Evolutionary conservation across 345 rosid genomes (phyloP).

Genomic region (Eucalyptus cladocalyx): DNA sequence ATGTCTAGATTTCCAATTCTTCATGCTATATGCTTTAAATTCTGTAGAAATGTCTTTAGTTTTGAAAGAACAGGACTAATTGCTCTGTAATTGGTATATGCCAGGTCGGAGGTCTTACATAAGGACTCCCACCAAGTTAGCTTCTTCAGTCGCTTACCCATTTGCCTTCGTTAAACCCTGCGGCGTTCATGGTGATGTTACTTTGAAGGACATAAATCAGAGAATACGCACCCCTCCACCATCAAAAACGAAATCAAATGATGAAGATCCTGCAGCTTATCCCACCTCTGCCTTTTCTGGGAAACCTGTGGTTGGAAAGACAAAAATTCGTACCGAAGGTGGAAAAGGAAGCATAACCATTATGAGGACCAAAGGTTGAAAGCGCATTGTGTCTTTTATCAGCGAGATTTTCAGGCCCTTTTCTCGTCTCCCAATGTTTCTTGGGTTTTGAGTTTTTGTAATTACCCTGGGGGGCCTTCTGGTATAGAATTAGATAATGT

Average conservation of each 20-base stretch:
- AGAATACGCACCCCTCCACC: slow-evolving; percentile 62
- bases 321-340: slow-evolving; percentile 94
- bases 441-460: neutral
- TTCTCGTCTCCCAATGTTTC: slow-evolving; percentile 1
- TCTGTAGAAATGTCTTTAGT: neutral
- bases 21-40: neutral
- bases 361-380: slow-evolving; percentile 86
- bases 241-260: slow-evolving; percentile 32
- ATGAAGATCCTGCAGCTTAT: slow-evolving; percentile 39
- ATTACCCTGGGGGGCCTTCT: neutral
- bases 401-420: neutral
- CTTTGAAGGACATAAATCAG: slow-evolving; percentile 95
- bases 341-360: slow-evolving; percentile 99
- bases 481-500: neutral
- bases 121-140: slow-evolving; percentile 49
- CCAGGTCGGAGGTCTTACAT: slow-evolving; percentile 68
- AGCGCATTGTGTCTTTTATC: slow-evolving; percentile 1
- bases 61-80: neutral
- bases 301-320: slow-evolving; percentile 96
- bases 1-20: neutral
- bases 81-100: neutral
- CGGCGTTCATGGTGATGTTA: slow-evolving; percentile 76
- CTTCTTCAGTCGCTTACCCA: slow-evolving; percentile 81
- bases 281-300: slow-evolving; percentile 98
- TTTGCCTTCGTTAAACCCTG: slow-evolving; percentile 95